Evolutionary conservation across 2,329 filamentous ascomycete species (phyloP), one percentile per base, ranked within the genome.

Genomic region (Lecanoromycetidae sp.): DNA sequence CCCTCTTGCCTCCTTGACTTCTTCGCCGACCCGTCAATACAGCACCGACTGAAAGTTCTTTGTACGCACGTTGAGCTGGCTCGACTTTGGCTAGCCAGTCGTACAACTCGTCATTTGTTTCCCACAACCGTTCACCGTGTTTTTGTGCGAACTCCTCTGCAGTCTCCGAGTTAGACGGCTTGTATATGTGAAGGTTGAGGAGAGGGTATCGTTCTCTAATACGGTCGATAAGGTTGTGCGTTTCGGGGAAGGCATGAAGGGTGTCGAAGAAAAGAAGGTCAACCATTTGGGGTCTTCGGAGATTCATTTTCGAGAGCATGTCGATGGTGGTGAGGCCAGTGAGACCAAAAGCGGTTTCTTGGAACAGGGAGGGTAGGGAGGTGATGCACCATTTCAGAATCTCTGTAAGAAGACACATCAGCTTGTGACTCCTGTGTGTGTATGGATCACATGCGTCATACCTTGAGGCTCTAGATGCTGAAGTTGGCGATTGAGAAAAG

Each of bases 21-120:
- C 86, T 80, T 52, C 91, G 79, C 50, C 91, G 86, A 44, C 91
- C 91, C 37, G 91, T 98, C 55, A 98, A 74, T 44, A 96, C 85
- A 44, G 91, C 91, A 48, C 84, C 82, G 48, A 96, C 88, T 58
- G 84, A 78, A 50, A 96, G 77, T 54, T 94, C 83, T 15, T 80
- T 72, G 67, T 95, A 96, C 5, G 91, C 87, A 52, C 91, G 80
- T 68, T 94, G 82, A 46, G 88, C 86, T 13, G 91, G 91, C 72
- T 98, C 91, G 40, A 98, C 91, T 72, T 98, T 98, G 69, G 88
- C 91, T 53, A 91, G 74, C 75, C 86, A 96, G 74, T 98, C 91
- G 68, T 98, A 98, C 60, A 90, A 76, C 60, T 95, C 85, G 41
- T 87, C 76, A 55, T 91, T 82, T 26, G 72, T 77, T 63, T 94